Evolutionary conservation across 202 grass and related monocot genomes (phyloP).

Genomic region (Carex arenaria): DNA sequence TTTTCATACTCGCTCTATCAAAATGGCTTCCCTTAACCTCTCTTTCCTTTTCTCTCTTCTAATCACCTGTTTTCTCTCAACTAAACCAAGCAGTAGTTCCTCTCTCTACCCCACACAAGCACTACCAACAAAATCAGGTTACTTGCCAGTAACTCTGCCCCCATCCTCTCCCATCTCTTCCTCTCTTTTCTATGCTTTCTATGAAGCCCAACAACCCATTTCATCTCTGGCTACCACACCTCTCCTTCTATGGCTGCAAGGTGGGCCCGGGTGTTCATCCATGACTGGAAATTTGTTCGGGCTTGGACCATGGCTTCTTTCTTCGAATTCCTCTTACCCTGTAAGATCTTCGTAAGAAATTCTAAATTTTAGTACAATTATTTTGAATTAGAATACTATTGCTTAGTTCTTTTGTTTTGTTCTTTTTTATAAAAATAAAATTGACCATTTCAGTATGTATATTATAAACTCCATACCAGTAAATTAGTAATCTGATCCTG

Average conservation of each 20-base stretch:
- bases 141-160: constrained; percentile 46
- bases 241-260: constrained; percentile 59
- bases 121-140: constrained; percentile 44
- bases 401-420: background rate
- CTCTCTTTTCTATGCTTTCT: constrained; percentile 59
- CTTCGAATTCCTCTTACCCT: constrained; percentile 7
- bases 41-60: constrained; percentile 21
- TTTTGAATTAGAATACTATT: background rate
- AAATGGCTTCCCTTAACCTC: background rate
- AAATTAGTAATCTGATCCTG: background rate
- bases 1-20: background rate
- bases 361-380: background rate
- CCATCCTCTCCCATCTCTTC: constrained; percentile 17
- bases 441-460: background rate
- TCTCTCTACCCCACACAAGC: constrained; percentile 34
- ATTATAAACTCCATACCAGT: background rate
- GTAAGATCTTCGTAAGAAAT: background rate
- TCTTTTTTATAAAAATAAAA: too few relatives aligned
- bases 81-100: background rate
- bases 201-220: constrained; percentile 46
- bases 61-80: constrained; percentile 4
- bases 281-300: constrained; percentile 59
- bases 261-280: constrained; percentile 57
- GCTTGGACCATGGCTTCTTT: constrained; percentile 53
- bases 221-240: constrained; percentile 21